These are phyloP conservation scores for Fonsecaea pedrosoi DNA, from an alignment of 2,329 filamentous ascomycete genomes.

Conservation along the genomic window DNA sequence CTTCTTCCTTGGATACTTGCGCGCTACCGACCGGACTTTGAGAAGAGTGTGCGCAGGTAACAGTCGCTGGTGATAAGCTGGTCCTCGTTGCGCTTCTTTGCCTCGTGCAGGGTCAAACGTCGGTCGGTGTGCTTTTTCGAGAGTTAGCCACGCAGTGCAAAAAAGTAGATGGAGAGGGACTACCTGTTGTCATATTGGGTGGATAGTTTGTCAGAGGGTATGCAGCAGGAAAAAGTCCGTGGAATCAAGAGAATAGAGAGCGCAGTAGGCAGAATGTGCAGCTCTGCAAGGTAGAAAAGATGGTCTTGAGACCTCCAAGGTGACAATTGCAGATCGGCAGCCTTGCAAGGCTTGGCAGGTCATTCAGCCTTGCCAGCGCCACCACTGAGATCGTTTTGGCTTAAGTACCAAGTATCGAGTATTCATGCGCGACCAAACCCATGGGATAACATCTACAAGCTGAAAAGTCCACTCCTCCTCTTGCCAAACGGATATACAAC, in stretches of 20 bases:
- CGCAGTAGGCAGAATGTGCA: background rate
- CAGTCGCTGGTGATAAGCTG: slow-evolving; percentile 94
- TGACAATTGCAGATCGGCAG: background rate
- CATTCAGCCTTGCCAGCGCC: background rate
- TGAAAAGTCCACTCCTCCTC: slow-evolving; percentile 54
- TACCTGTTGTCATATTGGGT: slow-evolving; percentile 50
- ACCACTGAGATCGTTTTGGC: background rate
- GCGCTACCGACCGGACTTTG: slow-evolving; percentile 72
- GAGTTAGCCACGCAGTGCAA: slow-evolving; percentile 52
- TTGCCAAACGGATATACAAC: slow-evolving; percentile 57
- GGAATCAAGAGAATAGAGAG: background rate
- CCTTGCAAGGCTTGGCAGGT: background rate
- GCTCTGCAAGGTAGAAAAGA: background rate
- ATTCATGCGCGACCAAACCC: background rate
- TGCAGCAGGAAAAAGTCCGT: background rate
- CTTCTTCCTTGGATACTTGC: background rate
- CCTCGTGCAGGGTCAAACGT: slow-evolving; percentile 96
- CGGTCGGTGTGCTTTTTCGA: slow-evolving; percentile 71
- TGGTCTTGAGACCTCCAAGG: background rate
- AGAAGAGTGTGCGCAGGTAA: slow-evolving; percentile 92
- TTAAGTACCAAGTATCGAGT: background rate
- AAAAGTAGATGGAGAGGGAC: slow-evolving; percentile 44
- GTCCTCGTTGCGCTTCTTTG: slow-evolving; percentile 91
- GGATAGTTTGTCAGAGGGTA: background rate
- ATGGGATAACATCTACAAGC: slow-evolving; percentile 43